phyloP scores from a whole-genome alignment of 257 asterid species.

The Solanum pennellii region DNA sequence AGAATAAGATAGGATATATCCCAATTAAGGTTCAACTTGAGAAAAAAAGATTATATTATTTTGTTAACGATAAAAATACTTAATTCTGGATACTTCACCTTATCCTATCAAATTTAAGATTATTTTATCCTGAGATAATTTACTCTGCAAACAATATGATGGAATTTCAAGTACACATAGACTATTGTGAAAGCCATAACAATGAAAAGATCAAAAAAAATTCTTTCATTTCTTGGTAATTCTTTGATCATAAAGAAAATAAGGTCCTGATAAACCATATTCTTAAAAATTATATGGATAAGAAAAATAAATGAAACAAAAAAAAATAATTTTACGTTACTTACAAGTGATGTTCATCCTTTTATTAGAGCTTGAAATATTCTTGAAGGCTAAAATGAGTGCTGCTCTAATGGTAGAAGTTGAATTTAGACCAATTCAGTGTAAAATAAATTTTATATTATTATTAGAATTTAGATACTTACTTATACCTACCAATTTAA shows the following conservation, averaged over 20 bases:
- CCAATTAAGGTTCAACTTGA: too few relatives aligned
- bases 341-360: neutral
- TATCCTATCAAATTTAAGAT: neutral
- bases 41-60: too few relatives aligned
- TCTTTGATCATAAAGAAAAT: neutral
- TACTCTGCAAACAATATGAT: neutral
- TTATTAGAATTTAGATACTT: neutral
- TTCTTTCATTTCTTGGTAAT: neutral
- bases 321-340: neutral
- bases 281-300: neutral
- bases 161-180: neutral
- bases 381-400: neutral
- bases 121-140: neutral
- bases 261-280: neutral
- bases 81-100: neutral
- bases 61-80: neutral
- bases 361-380: neutral
- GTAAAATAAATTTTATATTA: neutral
- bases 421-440: neutral
- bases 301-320: neutral
- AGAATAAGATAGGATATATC: too few relatives aligned
- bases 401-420: neutral
- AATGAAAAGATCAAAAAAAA: neutral
- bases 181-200: neutral
- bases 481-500: neutral